These are phyloP conservation scores for Aspergillus fumigatiaffinis DNA, from an alignment of 2,329 filamentous ascomycete genomes.

Conservation along the genomic window DNA sequence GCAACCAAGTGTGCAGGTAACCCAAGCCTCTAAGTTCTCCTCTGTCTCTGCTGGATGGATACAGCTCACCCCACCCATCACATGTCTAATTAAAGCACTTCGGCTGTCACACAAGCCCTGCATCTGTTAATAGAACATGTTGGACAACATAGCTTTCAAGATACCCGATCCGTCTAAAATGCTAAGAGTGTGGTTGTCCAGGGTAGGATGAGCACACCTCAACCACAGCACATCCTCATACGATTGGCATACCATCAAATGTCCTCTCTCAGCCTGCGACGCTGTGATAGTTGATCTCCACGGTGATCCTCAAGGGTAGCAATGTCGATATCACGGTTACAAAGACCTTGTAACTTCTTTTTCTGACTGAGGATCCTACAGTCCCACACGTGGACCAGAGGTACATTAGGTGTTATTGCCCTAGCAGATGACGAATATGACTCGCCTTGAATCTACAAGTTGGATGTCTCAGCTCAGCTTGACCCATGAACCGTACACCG, in stretches of 20 bases:
- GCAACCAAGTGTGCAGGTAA: background rate
- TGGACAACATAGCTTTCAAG: background rate
- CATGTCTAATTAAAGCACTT: background rate
- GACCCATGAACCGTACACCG: background rate
- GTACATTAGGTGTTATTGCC: background rate
- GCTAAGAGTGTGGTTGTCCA: background rate
- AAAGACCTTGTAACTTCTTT: background rate
- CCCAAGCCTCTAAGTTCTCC: background rate
- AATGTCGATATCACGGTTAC: background rate
- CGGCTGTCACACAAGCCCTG: background rate
- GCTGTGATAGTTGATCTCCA: background rate
- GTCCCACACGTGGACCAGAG: background rate
- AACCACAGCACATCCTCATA: background rate
- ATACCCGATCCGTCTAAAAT: background rate
- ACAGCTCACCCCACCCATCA: background rate
- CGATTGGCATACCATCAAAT: background rate
- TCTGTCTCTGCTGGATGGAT: background rate
- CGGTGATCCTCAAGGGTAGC: background rate
- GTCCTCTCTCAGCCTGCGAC: background rate
- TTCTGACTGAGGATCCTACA: conserved; percentile 3
- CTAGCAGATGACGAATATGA: background rate
- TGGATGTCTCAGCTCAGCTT: background rate
- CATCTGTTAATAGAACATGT: background rate
- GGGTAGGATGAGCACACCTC: background rate
- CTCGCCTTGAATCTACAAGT: background rate